These are phyloP conservation scores for Lentinus tigrinus DNA, from an alignment of 768 basidiomycete genomes.

Conservation along the genomic window DNA sequence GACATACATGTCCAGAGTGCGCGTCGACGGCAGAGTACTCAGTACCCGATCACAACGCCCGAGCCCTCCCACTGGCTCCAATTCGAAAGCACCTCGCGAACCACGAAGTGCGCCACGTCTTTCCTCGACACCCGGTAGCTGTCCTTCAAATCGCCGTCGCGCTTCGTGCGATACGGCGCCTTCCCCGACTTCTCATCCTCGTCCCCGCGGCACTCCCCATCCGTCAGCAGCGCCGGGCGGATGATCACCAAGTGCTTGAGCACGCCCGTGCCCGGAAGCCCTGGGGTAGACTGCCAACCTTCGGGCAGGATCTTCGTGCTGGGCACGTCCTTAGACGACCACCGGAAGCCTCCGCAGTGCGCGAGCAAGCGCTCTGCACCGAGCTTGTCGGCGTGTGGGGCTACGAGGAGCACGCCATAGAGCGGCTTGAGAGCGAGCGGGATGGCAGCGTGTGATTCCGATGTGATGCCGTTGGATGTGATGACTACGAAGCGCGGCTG, in stretches of 20 bases:
- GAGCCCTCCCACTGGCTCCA: conserved; percentile 59
- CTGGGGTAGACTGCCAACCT: conserved; percentile 43
- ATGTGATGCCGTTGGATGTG: conserved; percentile 52
- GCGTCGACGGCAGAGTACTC: too few relatives aligned
- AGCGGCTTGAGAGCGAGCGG: conserved; percentile 50
- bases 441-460: conserved; percentile 40
- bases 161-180: conserved; percentile 40
- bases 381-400: conserved; percentile 60
- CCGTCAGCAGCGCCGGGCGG: conserved; percentile 57
- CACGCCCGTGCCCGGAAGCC: conserved; percentile 42
- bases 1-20: too few relatives aligned
- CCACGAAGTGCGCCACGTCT: conserved; percentile 68
- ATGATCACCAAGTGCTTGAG: conserved; percentile 49
- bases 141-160: conserved; percentile 27
- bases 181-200: conserved; percentile 29
- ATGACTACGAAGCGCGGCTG: conserved; percentile 52
- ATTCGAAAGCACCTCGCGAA: conserved; percentile 41
- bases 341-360: conserved; percentile 50
- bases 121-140: conserved; percentile 57
- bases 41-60: conserved; percentile 52
- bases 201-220: conserved; percentile 46
- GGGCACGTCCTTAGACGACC: conserved; percentile 44
- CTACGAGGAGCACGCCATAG: conserved; percentile 43
- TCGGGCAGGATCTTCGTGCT: conserved; percentile 40
- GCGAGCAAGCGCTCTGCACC: conserved; percentile 53